Base-by-base conservation (phyloP, 768 basidiomycete genomes). In the Tulasnella sp. region DNA sequence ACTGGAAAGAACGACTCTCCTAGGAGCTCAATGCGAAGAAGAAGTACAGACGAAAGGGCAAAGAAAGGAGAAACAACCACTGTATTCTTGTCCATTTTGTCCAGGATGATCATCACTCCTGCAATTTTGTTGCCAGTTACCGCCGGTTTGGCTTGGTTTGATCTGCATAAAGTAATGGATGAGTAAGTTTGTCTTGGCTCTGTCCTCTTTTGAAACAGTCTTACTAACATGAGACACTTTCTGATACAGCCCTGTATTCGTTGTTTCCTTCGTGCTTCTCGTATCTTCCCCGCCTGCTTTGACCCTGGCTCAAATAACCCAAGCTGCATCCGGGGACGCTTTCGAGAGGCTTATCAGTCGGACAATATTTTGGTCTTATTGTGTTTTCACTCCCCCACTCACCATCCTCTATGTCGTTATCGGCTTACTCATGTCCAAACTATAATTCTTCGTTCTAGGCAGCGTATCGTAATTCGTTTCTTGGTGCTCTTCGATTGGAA, bases 341-440 rank as follows among this genome's bases (percentile, higher is more conserved):
- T 96, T 98, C 61, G 93, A 96, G 67, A 72, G 89, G 1, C 72
- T 96, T 31, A 83, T 95, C 63, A 82, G 79, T 54, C 75, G 86
- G 47, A 96, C 92, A 0, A 87, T 96, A 53, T 90, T 90, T 63
- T 91, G 89, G 88, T 74, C 82, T 2, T 96, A 93, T 61, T 90
- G 86, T 58, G 67, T 89, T 29, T 69, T 91, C 50, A 92, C 91
- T 0, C 90, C 91, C 2, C 84, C 86, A 2, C 72, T 82, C n/a
- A 87, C 80, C 48, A 78, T 90, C 48, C 60, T 70, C 15, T 82
- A 80, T 60, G 84, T 92, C 43, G 73, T 92, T 37, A 60, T 86
- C 24, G 89, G 84, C 1, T 64, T 93, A 40, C 43, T 65, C 25
- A 62, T 68, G 47, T 62, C 64, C 6, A 54, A 64, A 22, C 51